Evolutionary conservation across 208 protist species (phyloP).

Genomic region (Acanthamoeba polyphaga): DNA sequence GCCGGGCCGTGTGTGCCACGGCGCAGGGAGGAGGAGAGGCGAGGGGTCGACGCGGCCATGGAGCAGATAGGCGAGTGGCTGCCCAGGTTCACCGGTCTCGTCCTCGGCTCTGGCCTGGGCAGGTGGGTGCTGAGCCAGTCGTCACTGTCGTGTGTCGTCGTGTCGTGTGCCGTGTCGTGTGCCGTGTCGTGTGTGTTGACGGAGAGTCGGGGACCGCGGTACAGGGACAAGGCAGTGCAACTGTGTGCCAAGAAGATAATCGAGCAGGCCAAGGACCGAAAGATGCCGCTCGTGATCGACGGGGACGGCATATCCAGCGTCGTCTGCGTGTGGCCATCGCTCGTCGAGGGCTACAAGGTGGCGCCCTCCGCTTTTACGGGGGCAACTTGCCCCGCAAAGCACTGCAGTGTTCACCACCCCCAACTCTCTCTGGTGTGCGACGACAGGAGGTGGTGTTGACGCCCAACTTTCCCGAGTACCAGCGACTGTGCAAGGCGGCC

Average conservation of each 20-base stretch:
- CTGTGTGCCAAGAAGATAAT: conserved; percentile 63
- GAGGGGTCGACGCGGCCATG: conserved; percentile 11
- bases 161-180: background rate
- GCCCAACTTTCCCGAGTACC: conserved; percentile 87
- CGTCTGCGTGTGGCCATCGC: conserved; percentile 5
- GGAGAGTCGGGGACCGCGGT: background rate
- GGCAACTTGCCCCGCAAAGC: background rate
- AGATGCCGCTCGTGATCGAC: conserved; percentile 79
- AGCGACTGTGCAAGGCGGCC: conserved; percentile 74
- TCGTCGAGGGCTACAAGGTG: conserved; percentile 20
- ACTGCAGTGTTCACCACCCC: too few relatives aligned
- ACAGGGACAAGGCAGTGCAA: conserved; percentile 21
- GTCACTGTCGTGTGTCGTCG: background rate
- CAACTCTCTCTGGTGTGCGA: background rate
- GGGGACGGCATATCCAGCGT: conserved; percentile 57
- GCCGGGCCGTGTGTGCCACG: background rate
- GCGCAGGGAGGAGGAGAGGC: conserved; percentile 15
- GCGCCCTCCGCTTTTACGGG: background rate
- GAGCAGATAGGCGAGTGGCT: conserved; percentile 65
- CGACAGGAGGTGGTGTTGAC: conserved; percentile 85
- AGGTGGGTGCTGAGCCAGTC: conserved; percentile 46
- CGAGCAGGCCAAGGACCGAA: conserved; percentile 24
- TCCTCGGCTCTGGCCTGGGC: conserved; percentile 91
- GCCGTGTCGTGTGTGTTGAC: background rate
- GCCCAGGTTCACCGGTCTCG: conserved; percentile 78